Conservation (phyloP, 805 yeast genomes). For the Candida vaughaniae region DNA sequence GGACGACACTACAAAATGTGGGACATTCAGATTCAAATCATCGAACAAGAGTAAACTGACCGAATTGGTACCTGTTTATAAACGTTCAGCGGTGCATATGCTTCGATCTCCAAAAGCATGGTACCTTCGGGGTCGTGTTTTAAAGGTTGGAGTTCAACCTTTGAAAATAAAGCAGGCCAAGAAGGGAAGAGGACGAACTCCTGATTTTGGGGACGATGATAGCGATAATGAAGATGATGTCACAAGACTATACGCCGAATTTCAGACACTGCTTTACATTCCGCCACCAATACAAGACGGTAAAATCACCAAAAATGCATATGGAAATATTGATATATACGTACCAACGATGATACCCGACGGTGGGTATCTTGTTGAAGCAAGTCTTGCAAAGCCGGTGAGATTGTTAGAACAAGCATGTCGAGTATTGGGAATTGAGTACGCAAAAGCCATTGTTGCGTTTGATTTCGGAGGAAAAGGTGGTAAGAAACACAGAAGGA, state of each 20-base stretch:
- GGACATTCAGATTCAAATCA: slow-evolving; percentile 55
- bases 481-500: slow-evolving; percentile 19
- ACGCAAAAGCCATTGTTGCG: slow-evolving; percentile 83
- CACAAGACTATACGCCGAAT: slow-evolving; percentile 66
- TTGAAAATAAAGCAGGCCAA: slow-evolving; percentile 36
- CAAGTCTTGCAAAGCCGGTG: slow-evolving; percentile 27
- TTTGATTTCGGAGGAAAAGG: slow-evolving; percentile 64
- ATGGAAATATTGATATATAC: slow-evolving; percentile 82
- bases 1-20: slow-evolving; percentile 57
- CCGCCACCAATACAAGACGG: slow-evolving; percentile 73
- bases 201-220: slow-evolving; percentile 16
- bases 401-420: slow-evolving; percentile 70
- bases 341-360: slow-evolving; percentile 78
- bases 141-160: slow-evolving; percentile 71
- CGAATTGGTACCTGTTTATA: slow-evolving; percentile 58
- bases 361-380: slow-evolving; percentile 61
- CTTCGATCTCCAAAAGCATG: slow-evolving; percentile 80
- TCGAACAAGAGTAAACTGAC: slow-evolving; percentile 29
- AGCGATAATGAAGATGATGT: slow-evolving; percentile 55
- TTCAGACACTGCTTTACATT: slow-evolving; percentile 68
- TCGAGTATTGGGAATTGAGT: slow-evolving; percentile 64
- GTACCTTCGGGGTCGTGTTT: slow-evolving; percentile 76
- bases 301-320: slow-evolving; percentile 68
- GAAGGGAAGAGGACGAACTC: slow-evolving; percentile 6
- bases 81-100: slow-evolving; percentile 58